Conservation (phyloP, 805 yeast species). For the Sugiyamaella qingdaonensis region DNA sequence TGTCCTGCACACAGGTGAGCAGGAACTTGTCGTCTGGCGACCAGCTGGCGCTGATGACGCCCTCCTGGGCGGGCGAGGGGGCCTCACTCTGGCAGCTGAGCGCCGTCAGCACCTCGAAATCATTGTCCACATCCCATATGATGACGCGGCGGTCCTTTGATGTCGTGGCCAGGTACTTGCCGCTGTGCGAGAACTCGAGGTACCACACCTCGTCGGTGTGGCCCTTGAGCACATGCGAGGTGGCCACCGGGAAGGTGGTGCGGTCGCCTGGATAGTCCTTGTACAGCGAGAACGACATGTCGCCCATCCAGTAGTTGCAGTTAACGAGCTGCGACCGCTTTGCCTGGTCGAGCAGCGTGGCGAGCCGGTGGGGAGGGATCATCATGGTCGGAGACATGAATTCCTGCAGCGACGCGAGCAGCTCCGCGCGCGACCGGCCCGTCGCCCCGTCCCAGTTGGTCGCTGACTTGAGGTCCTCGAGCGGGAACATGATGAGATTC, state of each 20-base stretch:
- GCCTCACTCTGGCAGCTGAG: slow-evolving; percentile 8
- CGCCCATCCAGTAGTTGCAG: slow-evolving; percentile 25
- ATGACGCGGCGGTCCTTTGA: slow-evolving; percentile 62
- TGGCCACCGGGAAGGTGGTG: slow-evolving; percentile 31
- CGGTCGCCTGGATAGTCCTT: slow-evolving; percentile 34
- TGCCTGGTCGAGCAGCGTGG: slow-evolving; percentile 50
- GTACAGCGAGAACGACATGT: slow-evolving; percentile 30
- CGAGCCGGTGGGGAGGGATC: slow-evolving; percentile 50
- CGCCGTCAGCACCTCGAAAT: slow-evolving; percentile 32
- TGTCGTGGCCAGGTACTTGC: slow-evolving; percentile 70
- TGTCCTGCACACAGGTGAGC: slow-evolving; percentile 70
- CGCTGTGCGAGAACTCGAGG: slow-evolving; percentile 71
- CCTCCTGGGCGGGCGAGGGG: slow-evolving; percentile 26
- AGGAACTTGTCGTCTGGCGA: slow-evolving; percentile 65
- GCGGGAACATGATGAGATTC: slow-evolving; percentile 28
- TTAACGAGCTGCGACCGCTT: slow-evolving; percentile 41
- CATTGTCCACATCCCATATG: slow-evolving; percentile 54
- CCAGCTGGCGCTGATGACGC: slow-evolving; percentile 61
- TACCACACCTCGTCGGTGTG: slow-evolving; percentile 83
- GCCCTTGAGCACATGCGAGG: slow-evolving; percentile 43
- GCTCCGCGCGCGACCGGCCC: slow-evolving; percentile 38
- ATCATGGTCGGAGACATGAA: slow-evolving; percentile 49
- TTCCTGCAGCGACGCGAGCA: slow-evolving; percentile 42
- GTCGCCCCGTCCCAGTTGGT: slow-evolving; percentile 32
- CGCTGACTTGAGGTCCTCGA: slow-evolving; percentile 30